A percentile compares a stretch with the other conserved stretches of the same genome.
These are phyloP conservation scores for Dissoconium aciculare DNA, from an alignment of 2,329 filamentous ascomycete species.

Conservation along the genomic window DNA sequence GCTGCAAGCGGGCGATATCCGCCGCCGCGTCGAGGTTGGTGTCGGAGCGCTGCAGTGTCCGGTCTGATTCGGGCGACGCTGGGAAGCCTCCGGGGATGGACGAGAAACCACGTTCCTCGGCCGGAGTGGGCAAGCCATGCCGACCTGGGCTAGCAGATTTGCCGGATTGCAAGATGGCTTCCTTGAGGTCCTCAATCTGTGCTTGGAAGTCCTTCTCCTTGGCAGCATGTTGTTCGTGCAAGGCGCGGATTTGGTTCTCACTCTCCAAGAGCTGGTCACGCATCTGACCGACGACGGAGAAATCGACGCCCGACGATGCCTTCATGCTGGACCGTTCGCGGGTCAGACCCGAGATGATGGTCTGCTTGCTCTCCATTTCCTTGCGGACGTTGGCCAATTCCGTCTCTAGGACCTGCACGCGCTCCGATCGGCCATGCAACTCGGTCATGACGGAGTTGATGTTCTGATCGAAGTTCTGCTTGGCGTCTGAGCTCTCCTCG, in stretches of 20 bases:
- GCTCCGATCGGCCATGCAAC: constrained; percentile 69
- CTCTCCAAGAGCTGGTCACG: constrained; percentile 78
- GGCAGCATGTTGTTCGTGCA: constrained; percentile 56
- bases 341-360: constrained; percentile 85
- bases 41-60: constrained; percentile 10
- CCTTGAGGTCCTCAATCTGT: constrained; percentile 55
- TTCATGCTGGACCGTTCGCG: constrained; percentile 85
- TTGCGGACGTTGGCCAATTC: constrained; percentile 73
- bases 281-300: constrained; percentile 75
- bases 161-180: constrained; percentile 30
- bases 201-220: constrained; percentile 60
- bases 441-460: constrained; percentile 87
- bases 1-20: constrained; percentile 51
- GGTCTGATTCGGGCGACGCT: constrained; percentile 21
- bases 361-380: constrained; percentile 94
- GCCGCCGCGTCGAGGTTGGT: constrained; percentile 26
- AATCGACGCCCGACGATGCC: constrained; percentile 62
- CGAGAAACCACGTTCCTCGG: constrained; percentile 10
- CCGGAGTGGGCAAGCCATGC: constrained; percentile 12
- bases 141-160: constrained; percentile 7
- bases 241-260: constrained; percentile 57
- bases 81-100: constrained; percentile 27
- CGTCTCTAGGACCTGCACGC: constrained; percentile 76
- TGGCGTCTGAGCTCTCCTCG: constrained; percentile 62
- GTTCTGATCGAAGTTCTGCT: constrained; percentile 87